Percentiles rank a stretch among this genome's conserved stretches.
phyloP scores from a whole-genome alignment of 495 filamentous ascomycete genomes.

The Astrothelium subdiscretum region DNA sequence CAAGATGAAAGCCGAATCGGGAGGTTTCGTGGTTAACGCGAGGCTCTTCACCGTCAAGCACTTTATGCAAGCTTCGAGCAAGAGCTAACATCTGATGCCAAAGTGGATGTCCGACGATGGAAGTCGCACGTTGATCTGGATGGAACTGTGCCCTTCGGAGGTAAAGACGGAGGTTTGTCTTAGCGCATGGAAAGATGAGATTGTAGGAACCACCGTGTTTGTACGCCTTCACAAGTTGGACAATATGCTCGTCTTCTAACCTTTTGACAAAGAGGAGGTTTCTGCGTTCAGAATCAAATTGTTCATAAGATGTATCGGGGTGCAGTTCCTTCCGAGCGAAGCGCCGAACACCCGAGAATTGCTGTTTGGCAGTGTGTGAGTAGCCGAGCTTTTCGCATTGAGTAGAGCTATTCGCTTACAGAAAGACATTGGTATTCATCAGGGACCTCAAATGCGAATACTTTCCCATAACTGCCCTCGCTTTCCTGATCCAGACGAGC shows the following conservation, averaged over 20 bases:
- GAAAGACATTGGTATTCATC: constrained; percentile 7
- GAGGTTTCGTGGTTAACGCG: background rate
- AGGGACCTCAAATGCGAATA: constrained; percentile 12
- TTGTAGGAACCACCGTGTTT: constrained; percentile 6
- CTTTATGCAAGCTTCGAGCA: constrained; percentile 7
- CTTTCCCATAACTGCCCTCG: constrained; percentile 10
- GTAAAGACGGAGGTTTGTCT: constrained; percentile 6
- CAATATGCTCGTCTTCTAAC: constrained; percentile 8
- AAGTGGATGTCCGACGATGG: constrained; percentile 7
- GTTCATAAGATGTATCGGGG: background rate
- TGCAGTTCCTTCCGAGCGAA: constrained; percentile 11
- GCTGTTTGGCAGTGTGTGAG: background rate
- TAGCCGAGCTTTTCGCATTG: background rate
- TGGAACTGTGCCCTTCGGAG: background rate
- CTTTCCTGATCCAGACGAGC: background rate
- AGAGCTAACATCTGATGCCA: constrained; percentile 10
- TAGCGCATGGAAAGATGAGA: constrained; percentile 12
- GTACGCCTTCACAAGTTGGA: constrained; percentile 16
- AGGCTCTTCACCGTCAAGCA: background rate
- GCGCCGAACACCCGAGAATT: background rate
- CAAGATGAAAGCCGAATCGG: constrained; percentile 10
- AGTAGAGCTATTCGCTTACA: background rate
- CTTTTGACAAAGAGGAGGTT: constrained; percentile 3
- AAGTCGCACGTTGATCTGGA: background rate
- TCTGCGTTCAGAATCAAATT: constrained; percentile 4